These are phyloP conservation scores for Primulina huaijiensis DNA, from an alignment of 257 asterid species.

Conservation along the genomic window DNA sequence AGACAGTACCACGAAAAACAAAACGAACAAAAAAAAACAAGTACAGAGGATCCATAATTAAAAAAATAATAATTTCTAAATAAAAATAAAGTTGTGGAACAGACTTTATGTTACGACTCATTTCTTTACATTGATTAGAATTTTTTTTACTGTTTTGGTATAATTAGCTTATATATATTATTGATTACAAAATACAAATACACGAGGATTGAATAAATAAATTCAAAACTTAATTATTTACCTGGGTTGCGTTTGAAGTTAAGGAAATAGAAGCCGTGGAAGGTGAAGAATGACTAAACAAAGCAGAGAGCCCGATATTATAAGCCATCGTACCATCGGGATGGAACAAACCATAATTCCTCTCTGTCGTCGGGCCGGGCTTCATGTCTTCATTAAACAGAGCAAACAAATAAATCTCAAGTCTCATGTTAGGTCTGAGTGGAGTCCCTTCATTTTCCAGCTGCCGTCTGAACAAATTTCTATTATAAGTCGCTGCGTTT, in stretches of 20 bases:
- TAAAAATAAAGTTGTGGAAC: too few relatives aligned
- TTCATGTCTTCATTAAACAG: conserved; percentile 83
- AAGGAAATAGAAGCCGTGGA: not conserved
- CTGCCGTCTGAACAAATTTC: conserved; percentile 56
- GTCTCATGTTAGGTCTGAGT: conserved; percentile 54
- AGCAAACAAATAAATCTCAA: conserved; percentile 78
- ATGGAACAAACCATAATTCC: conserved; percentile 81
- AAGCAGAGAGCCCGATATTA: conserved; percentile 40
- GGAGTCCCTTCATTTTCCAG: conserved; percentile 71
- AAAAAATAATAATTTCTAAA: too few relatives aligned
- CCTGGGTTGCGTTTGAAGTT: not conserved
- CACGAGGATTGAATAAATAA: too few relatives aligned
- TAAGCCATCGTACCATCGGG: conserved; percentile 87
- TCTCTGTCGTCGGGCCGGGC: conserved; percentile 88
- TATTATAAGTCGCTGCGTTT: conserved; percentile 66
- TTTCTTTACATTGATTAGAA: too few relatives aligned
- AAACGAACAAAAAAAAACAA: too few relatives aligned
- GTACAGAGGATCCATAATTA: too few relatives aligned
- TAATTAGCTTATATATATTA: too few relatives aligned
- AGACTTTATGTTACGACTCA: too few relatives aligned
- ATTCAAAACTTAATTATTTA: not conserved
- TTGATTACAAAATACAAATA: too few relatives aligned
- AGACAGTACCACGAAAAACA: too few relatives aligned
- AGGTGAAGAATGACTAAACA: not conserved
- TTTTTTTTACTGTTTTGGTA: too few relatives aligned